Base-by-base conservation (phyloP, 192 early-diverging fungal species). In the Coemansia sp. region DNA sequence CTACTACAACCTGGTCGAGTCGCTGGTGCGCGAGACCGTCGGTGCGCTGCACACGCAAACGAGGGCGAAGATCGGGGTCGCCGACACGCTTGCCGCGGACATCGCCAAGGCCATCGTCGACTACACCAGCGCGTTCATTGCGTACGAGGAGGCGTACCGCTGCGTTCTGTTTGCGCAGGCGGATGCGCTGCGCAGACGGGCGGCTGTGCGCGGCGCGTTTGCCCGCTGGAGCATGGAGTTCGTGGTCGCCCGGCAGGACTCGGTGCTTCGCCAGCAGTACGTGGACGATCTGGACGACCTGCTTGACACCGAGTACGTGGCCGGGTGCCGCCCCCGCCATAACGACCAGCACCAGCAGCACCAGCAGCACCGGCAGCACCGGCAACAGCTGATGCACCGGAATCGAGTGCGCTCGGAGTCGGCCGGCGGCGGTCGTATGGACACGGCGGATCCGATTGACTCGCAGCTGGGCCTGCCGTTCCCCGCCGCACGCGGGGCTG, bases 71-170 rank as follows among this genome's bases (percentile, higher is more conserved):
- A 39, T 61, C 7, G 39, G 59, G 13, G 61, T 60, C 0, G 79
- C 70, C 6, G 56, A 69, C 19, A 21, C 38, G 13, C 74, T 81
- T 19, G 40, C 68, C 4, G 49, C 43, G 10, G 79, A 81, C 65
- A 76, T 81, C 26, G 47, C 74, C 16, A 47, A 63, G 11, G 65
- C 79, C 1, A 67, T 81, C 5, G 48, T 76, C 19, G 67, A 73
- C 71, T 81, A 81, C 44, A 76, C 74, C 3, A 67, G 70, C 9
- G 79, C 74, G 1, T 81, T 81, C 49, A 58, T 76, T 4, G 74
- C 65, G 0, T 81, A 81, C 56, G 79, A 81, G 45, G 74, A 70
- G 56, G 48, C 79, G 3, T 81, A 76, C 42, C 63, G 79, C 4
- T 57, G 61, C 15, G 63, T 76, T n/a, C 9, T 73, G 38, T 19